phyloP scores from a whole-genome alignment of 257 asterid genomes.

The Haberlea rhodopensis region DNA sequence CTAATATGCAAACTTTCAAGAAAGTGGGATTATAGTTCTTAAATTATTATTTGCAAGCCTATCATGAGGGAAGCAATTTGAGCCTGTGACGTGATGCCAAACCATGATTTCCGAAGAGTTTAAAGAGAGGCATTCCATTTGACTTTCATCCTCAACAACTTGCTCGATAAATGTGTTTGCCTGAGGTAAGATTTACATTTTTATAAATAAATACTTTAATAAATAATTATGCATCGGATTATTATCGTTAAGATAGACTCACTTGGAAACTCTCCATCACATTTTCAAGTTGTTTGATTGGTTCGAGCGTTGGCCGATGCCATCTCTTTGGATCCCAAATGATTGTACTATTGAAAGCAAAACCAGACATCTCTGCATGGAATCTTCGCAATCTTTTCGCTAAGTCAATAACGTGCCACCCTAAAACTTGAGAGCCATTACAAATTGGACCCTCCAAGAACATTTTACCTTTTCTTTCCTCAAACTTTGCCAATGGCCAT shows the following conservation, averaged over 20 bases:
- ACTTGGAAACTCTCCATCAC: constrained; percentile 52
- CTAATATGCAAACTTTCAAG: constrained; percentile 22
- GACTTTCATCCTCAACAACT: constrained; percentile 78
- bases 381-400: constrained; percentile 42
- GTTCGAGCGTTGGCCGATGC: constrained; percentile 58
- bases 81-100: constrained; percentile 48
- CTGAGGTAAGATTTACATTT: constrained; percentile 36
- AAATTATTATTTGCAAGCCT: constrained; percentile 31
- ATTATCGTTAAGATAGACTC: constrained; percentile 26
- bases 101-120: constrained; percentile 50
- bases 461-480: constrained; percentile 31
- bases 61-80: constrained; percentile 30
- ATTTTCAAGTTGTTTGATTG: constrained; percentile 53
- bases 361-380: constrained; percentile 59
- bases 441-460: constrained; percentile 73
- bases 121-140: constrained; percentile 69
- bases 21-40: constrained; percentile 30
- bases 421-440: constrained; percentile 58
- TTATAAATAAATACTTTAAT: neutral
- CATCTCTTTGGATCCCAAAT: constrained; percentile 78
- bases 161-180: constrained; percentile 67
- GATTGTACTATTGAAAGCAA: constrained; percentile 74
- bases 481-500: constrained; percentile 62
- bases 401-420: constrained; percentile 59
- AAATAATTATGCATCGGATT: constrained; percentile 5